These are phyloP conservation scores for Dactylonectria macrodidyma DNA, from an alignment of 2,329 filamentous ascomycete species.

Conservation along the genomic window DNA sequence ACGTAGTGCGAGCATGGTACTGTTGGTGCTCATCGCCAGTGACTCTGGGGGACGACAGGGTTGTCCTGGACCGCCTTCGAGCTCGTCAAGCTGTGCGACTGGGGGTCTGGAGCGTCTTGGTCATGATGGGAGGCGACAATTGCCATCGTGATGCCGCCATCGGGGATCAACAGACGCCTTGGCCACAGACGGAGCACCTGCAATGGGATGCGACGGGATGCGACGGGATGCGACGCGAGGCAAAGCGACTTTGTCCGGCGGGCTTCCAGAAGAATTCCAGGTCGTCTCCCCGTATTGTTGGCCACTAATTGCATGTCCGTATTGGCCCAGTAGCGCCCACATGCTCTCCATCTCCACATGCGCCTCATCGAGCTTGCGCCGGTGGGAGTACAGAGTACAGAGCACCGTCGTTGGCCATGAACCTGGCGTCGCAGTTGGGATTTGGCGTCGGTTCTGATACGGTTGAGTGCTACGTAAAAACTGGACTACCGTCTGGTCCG, in stretches of 20 bases:
- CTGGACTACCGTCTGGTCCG: background rate
- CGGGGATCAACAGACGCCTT: slow-evolving; percentile 29
- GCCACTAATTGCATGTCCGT: slow-evolving; percentile 31
- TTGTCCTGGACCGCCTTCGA: slow-evolving; percentile 37
- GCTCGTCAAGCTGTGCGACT: slow-evolving; percentile 26
- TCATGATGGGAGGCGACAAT: slow-evolving; percentile 32
- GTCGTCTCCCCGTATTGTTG: slow-evolving; percentile 33
- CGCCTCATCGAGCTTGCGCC: slow-evolving; percentile 23
- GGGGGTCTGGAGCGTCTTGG: slow-evolving; percentile 39
- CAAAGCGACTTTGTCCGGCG: slow-evolving; percentile 33
- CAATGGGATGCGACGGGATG: background rate
- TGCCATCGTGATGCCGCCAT: slow-evolving; percentile 38
- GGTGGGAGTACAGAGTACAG: background rate
- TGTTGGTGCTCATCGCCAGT: slow-evolving; percentile 31
- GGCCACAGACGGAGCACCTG: background rate
- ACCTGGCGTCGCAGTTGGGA: slow-evolving; percentile 1
- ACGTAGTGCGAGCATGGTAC: slow-evolving; percentile 39
- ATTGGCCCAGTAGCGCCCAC: slow-evolving; percentile 13
- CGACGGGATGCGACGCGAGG: slow-evolving; percentile 11
- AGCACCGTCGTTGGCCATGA: background rate
- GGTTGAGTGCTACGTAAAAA: background rate
- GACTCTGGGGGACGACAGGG: slow-evolving; percentile 43
- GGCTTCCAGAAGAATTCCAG: slow-evolving; percentile 49
- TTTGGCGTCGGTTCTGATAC: slow-evolving; percentile 10
- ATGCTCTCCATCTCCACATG: slow-evolving; percentile 13